Percentiles rank a stretch among this genome's conserved stretches.
Evolutionary conservation across 2,329 filamentous ascomycete species (phyloP).

Genomic region (Claviceps citrina): DNA sequence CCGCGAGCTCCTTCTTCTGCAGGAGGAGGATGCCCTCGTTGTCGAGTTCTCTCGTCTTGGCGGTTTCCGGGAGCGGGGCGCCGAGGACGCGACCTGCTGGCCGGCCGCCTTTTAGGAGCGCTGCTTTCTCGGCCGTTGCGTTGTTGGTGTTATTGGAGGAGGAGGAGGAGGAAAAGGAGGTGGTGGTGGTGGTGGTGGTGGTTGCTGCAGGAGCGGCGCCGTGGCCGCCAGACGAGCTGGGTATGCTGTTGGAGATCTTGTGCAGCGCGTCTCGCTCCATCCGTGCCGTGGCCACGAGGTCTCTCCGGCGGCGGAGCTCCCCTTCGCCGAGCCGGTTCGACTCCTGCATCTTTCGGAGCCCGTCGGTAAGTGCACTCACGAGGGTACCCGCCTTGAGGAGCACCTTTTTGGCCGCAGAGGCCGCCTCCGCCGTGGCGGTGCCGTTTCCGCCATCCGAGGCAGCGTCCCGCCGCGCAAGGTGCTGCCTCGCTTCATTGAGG

Average conservation of each 20-base stretch:
- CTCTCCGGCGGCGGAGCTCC: conserved; percentile 54
- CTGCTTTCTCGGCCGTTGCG: conserved; percentile 32
- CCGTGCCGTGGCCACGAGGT: conserved; percentile 52
- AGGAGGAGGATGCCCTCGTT: conserved; percentile 60
- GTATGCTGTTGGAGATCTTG: conserved; percentile 46
- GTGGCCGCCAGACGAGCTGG: conserved; percentile 11
- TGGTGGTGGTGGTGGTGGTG: not conserved
- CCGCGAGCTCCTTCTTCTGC: conserved; percentile 56
- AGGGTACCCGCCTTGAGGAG: conserved; percentile 53
- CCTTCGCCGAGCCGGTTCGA: conserved; percentile 49
- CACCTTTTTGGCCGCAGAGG: conserved; percentile 58
- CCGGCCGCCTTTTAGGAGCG: conserved; percentile 26
- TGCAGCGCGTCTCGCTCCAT: conserved; percentile 67
- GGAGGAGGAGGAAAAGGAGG: not conserved
- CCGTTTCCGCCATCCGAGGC: conserved; percentile 25
- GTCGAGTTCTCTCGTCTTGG: conserved; percentile 60
- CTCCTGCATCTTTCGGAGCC: conserved; percentile 42
- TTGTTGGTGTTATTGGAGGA: not conserved
- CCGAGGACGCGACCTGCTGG: conserved; percentile 52
- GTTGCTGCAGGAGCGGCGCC: conserved; percentile 28
- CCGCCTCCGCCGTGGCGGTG: conserved; percentile 41
- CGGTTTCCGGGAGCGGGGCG: conserved; percentile 57
- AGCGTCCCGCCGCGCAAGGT: conserved; percentile 51
- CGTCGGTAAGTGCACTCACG: conserved; percentile 49
- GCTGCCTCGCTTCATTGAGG: conserved; percentile 48